phyloP scores from a whole-genome alignment of 768 basidiomycete species.

The Xanthoconium stramineum region DNA sequence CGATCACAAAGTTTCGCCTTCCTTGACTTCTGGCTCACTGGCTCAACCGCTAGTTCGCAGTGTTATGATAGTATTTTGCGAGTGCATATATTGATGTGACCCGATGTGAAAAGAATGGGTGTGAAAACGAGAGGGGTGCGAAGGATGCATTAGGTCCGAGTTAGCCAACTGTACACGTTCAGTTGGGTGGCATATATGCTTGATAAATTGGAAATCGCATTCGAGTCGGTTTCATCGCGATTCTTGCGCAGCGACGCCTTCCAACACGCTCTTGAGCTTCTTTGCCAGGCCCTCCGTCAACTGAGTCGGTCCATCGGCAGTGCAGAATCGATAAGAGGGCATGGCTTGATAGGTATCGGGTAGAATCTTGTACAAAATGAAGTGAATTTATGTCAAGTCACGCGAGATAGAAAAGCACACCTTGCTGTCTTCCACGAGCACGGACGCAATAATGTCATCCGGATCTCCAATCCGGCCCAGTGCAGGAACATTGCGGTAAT shows the following conservation, averaged over 20 bases:
- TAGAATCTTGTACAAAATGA: conserved; percentile 44
- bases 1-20: no score
- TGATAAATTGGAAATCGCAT: neutral
- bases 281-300: conserved; percentile 65
- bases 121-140: no score
- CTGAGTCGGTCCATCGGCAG: conserved; percentile 64
- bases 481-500: conserved; percentile 71
- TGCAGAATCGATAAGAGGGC: conserved; percentile 82
- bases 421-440: conserved; percentile 67
- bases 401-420: conserved; percentile 30
- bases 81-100: neutral
- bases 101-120: no score
- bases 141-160: neutral
- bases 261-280: conserved; percentile 43
- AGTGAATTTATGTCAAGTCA: neutral
- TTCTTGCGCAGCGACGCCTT: conserved; percentile 33
- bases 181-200: neutral
- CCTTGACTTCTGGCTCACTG: no score
- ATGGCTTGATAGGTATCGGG: conserved; percentile 77
- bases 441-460: conserved; percentile 79
- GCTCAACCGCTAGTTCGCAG: no score
- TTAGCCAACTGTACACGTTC: neutral
- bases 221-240: conserved; percentile 1
- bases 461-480: conserved; percentile 75
- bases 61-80: neutral